Percentiles rank a stretch among this genome's conserved stretches.
These are phyloP conservation scores for Scleromitrula shiraiana DNA, from an alignment of 2,329 filamentous ascomycete species.

Conservation along the genomic window DNA sequence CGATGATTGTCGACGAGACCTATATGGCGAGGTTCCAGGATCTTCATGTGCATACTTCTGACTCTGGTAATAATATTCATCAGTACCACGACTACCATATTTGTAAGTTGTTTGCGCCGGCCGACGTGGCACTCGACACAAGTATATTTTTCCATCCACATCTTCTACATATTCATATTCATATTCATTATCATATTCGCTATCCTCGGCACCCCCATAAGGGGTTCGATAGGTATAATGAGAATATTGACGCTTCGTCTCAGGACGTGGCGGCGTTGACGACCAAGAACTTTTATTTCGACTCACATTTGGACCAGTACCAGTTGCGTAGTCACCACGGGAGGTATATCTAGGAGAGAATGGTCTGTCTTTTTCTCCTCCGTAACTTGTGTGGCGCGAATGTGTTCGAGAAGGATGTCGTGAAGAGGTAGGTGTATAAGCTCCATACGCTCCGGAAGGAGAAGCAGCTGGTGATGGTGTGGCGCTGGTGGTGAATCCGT, in stretches of 20 bases:
- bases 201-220: slow-evolving; percentile 32
- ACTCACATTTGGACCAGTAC: slow-evolving; percentile 33
- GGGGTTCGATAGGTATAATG: slow-evolving; percentile 29
- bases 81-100: slow-evolving; percentile 31
- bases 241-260: slow-evolving; percentile 27
- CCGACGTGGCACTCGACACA: slow-evolving; percentile 10
- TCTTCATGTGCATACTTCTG: slow-evolving; percentile 27
- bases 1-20: slow-evolving; percentile 24
- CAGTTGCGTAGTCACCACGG: slow-evolving; percentile 31
- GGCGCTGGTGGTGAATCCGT: slow-evolving; percentile 27
- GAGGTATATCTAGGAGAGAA: slow-evolving; percentile 32
- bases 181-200: slow-evolving; percentile 22
- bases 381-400: slow-evolving; percentile 25
- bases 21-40: slow-evolving; percentile 19
- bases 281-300: slow-evolving; percentile 30
- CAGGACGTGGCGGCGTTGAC: slow-evolving; percentile 21
- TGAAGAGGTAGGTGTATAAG: slow-evolving; percentile 17
- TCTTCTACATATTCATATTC: slow-evolving; percentile 27
- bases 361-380: slow-evolving; percentile 18
- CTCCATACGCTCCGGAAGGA: slow-evolving; percentile 16
- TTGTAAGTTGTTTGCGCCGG: slow-evolving; percentile 24
- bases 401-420: slow-evolving; percentile 27
- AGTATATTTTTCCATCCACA: slow-evolving; percentile 24
- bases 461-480: slow-evolving; percentile 29
- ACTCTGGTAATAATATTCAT: slow-evolving; percentile 29